These are phyloP conservation scores for Posidonia oceanica DNA, from an alignment of 116 monocot species.

Conservation along the genomic window DNA sequence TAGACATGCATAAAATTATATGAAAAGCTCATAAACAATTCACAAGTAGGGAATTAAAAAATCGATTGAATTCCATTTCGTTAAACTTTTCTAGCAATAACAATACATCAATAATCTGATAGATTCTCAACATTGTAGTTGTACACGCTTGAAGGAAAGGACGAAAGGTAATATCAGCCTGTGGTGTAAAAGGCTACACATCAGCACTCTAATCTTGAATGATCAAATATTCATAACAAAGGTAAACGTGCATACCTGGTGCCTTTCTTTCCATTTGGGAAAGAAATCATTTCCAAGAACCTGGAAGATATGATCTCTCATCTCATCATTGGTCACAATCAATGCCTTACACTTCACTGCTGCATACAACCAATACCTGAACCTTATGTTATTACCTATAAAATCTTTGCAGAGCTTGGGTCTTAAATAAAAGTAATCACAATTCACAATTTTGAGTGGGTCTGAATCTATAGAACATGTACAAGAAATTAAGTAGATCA, in stretches of 20 bases:
- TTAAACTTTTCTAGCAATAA: background rate
- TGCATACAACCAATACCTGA: slow-evolving; percentile 99
- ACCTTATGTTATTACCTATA: slow-evolving; percentile 39
- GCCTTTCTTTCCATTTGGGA: slow-evolving; percentile 86
- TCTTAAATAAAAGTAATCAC: no score
- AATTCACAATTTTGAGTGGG: no score
- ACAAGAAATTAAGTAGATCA: no score
- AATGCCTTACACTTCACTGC: slow-evolving; percentile 77
- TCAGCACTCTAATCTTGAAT: no score
- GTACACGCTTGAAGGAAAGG: background rate
- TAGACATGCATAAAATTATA: background rate
- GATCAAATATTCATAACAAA: background rate
- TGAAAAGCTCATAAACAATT: no score
- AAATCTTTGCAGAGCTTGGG: no score
- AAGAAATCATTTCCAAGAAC: slow-evolving; percentile 73
- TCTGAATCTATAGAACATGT: no score
- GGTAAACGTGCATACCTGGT: background rate
- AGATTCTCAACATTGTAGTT: background rate
- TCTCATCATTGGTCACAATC: slow-evolving; percentile 85
- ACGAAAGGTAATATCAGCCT: no score
- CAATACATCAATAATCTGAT: background rate
- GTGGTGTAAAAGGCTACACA: no score
- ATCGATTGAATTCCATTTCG: no score
- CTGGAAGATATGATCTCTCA: slow-evolving; percentile 60
- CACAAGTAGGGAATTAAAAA: no score